Evolutionary conservation across 371 early-diverging fungal species (phyloP).

Genomic region (Mortierella sp.): DNA sequence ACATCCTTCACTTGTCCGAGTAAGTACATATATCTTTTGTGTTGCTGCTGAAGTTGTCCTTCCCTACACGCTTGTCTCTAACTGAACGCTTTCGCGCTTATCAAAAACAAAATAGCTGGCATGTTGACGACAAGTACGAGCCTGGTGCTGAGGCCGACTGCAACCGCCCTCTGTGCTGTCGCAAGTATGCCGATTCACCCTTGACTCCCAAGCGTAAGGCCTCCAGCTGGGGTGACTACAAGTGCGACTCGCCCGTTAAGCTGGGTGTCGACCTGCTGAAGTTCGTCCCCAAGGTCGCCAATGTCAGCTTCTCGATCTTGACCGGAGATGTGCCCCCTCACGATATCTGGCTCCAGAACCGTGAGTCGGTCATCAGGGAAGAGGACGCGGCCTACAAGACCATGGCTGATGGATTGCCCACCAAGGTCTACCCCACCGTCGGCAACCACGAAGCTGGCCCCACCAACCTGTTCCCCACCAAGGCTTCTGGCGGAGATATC

Average conservation of each 20-base stretch:
- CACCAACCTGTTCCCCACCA: conserved; percentile 64
- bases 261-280: conserved; percentile 65
- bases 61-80: too few relatives aligned
- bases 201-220: conserved; percentile 47
- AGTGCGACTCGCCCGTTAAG: conserved; percentile 65
- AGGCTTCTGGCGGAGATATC: conserved; percentile 58
- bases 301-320: conserved; percentile 65
- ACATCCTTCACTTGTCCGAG: conserved; percentile 72
- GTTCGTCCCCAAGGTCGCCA: conserved; percentile 59
- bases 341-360: conserved; percentile 67
- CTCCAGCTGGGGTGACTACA: conserved; percentile 63
- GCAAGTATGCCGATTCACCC: conserved; percentile 53
- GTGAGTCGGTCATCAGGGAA: conserved; percentile 39
- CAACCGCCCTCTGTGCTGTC: conserved; percentile 71
- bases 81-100: neutral
- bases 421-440: conserved; percentile 67
- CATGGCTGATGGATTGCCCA: conserved; percentile 24
- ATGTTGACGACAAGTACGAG: conserved; percentile 71
- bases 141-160: conserved; percentile 69
- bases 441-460: conserved; percentile 69
- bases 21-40: conserved; percentile 17
- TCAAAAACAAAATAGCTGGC: conserved; percentile 58
- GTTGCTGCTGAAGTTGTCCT: too few relatives aligned
- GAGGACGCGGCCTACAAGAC: conserved; percentile 38
- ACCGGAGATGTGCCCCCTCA: conserved; percentile 78